Evolutionary conservation across 768 basidiomycete genomes (phyloP), one percentile per base, ranked within the genome.

Genomic region (Amylocystis lapponica): DNA sequence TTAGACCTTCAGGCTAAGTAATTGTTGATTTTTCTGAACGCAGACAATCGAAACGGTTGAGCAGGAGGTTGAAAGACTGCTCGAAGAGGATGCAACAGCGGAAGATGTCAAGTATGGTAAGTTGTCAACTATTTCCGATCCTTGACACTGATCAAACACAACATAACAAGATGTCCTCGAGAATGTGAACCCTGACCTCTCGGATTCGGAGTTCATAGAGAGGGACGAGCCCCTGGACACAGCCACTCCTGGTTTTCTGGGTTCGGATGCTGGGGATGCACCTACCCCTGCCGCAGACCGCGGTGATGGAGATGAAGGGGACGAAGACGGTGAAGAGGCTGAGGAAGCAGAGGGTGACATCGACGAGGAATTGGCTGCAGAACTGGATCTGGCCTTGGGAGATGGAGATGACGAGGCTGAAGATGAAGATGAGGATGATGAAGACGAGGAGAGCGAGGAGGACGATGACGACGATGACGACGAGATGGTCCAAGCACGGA

Each of bases 1-100:
- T 20, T 22, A 2, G n/a, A n/a, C n/a, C n/a, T n/a, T n/a, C n/a
- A n/a, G n/a, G n/a, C n/a, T n/a, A n/a, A n/a, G n/a, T 29, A 33
- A 26, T 14, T 19, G 42, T 23, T 22, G 13, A 35, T 30, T 13
- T 19, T n/a, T 19, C 42, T 48, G 30, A 48, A 26, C 10, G 13
- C 25, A 92, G 89, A 90, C 89, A 4, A 96, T 96, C 51, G 92
- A 96, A 66, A 92, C 84, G 27, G 91, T 94, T 5, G 92, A 96
- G 62, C 80, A 90, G 62, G 90, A 92, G 56, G 92, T 96, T 8
- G 93, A 95, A 59, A 71, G 90, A 42, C 63, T 96, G 16, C 65
- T 95, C 16, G 84, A 85, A 45, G 82, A 85, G 52, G 92, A 95
- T 61, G 74, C 81, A 2, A 58, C 79, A 30, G 88, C 92, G 2